phyloP scores from a whole-genome alignment of 495 filamentous ascomycete species.

The Xylaria intraflava region DNA sequence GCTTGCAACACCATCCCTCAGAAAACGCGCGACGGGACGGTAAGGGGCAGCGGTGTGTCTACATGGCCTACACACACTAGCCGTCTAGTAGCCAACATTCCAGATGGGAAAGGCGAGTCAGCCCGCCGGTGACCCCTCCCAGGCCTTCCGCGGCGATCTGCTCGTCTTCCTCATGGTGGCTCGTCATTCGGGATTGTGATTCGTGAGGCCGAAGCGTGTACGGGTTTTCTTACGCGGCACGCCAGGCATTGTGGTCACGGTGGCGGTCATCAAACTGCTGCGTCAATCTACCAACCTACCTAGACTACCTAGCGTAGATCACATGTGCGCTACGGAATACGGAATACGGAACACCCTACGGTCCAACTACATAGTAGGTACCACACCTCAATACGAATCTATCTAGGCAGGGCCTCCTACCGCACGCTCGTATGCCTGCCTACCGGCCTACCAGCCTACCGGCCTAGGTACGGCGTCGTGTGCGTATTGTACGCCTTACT shows the following conservation, averaged over 20 bases:
- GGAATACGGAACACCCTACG: no score
- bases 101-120: neutral
- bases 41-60: neutral
- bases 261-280: neutral
- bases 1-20: neutral
- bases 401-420: no score
- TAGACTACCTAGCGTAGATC: no score
- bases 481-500: no score
- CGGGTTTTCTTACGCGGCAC: no score
- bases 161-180: neutral
- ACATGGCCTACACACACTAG: neutral
- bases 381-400: neutral
- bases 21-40: neutral
- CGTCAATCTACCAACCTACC: no score
- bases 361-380: no score
- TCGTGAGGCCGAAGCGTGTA: neutral
- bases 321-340: no score
- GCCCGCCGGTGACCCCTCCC: neutral
- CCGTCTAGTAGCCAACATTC: neutral
- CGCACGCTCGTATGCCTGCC: no score
- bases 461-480: no score
- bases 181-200: neutral
- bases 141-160: neutral
- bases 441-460: no score
- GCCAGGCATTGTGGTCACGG: neutral